phyloP scores from a whole-genome alignment of 2,329 filamentous ascomycete species.

The Diaporthe velutina region DNA sequence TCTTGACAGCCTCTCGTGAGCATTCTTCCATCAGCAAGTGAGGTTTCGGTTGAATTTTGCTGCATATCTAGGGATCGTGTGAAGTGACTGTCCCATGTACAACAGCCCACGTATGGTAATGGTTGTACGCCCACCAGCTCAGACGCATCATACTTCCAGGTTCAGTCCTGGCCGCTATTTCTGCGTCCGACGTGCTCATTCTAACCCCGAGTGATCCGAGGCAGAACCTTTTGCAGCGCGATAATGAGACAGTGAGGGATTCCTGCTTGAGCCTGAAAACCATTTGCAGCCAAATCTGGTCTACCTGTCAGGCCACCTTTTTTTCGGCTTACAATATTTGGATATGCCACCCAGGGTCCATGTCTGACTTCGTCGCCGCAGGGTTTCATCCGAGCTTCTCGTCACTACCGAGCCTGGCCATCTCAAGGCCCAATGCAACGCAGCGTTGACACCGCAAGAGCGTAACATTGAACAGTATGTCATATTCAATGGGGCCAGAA shows the following conservation, averaged over 20 bases:
- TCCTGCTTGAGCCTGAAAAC: not conserved
- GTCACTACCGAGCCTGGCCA: not conserved
- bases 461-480: not conserved
- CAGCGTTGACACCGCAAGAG: not conserved
- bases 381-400: conserved; percentile 14
- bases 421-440: not conserved
- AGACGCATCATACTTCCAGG: not conserved
- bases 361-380: not conserved
- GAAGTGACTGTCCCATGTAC: not conserved
- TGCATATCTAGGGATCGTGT: not conserved
- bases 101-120: not conserved
- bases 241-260: not conserved
- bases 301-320: not conserved
- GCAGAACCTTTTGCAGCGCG: not conserved
- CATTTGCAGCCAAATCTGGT: rapidly evolving
- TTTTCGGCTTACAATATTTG: not conserved
- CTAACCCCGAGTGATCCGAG: not conserved
- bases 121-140: not conserved
- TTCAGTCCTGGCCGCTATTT: not conserved
- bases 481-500: not conserved
- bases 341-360: not conserved
- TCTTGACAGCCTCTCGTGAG: not conserved
- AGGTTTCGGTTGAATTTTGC: not conserved
- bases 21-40: not conserved
- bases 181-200: not conserved